A percentile compares a stretch with the other conserved stretches of the same genome.
These are phyloP conservation scores for Lentinula aciculospora DNA, from an alignment of 768 basidiomycete species.

Conservation along the genomic window DNA sequence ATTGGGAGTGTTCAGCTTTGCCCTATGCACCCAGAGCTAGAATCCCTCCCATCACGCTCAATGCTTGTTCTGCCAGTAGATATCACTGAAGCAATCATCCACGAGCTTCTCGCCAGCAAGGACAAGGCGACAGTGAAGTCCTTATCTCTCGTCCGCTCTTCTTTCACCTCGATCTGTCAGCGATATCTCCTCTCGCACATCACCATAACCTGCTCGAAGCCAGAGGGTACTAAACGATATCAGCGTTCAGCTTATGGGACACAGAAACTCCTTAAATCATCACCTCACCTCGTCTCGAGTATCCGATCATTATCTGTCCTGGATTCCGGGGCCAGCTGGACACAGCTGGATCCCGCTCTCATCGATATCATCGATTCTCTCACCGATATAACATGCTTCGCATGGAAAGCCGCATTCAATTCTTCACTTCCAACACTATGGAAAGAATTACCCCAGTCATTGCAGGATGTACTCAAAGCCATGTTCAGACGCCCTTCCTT, in stretches of 20 bases:
- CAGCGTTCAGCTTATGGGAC: neutral
- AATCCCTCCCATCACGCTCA: neutral
- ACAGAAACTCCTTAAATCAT: neutral
- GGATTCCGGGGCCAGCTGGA: neutral
- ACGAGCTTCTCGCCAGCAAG: neutral
- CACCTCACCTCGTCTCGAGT: conserved; percentile 3
- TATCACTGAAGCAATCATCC: neutral
- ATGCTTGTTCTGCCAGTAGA: conserved; percentile 1
- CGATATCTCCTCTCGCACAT: conserved; percentile 2
- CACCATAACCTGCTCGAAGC: neutral
- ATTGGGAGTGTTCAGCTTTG: neutral
- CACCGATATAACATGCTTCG: neutral
- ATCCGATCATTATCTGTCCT: conserved; percentile 3
- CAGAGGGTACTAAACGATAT: neutral
- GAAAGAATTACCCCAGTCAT: neutral
- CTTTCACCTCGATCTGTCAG: neutral
- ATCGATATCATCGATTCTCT: neutral
- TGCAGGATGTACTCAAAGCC: neutral
- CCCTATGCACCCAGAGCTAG: neutral
- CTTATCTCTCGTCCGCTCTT: conserved; percentile 2
- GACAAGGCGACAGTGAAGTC: conserved; percentile 3
- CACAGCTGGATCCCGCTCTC: neutral
- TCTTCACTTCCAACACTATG: neutral
- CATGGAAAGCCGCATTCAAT: neutral
- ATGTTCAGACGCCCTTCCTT: neutral